Evolutionary conservation across 169 alveolate species (phyloP).

Genomic region (Eimeria tenella): DNA sequence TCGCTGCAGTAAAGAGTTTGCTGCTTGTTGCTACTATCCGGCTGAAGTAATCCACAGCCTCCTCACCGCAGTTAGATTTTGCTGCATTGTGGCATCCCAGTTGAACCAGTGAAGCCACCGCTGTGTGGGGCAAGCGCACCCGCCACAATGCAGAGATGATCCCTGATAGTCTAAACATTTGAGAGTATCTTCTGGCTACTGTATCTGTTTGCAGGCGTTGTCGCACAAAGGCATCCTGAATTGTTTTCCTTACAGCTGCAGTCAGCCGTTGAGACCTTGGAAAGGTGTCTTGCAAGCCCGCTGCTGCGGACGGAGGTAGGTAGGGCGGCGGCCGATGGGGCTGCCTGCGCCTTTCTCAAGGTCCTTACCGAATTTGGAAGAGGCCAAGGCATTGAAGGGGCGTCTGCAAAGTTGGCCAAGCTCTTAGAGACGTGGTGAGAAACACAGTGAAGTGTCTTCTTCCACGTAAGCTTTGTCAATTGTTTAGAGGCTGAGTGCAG

Average conservation of each 20-base stretch:
- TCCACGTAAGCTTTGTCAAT: too few species aligned
- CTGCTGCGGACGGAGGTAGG: slow-evolving; percentile 54
- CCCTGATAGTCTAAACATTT: too few species aligned
- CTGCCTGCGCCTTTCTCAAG: slow-evolving; percentile 76
- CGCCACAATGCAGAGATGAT: too few species aligned
- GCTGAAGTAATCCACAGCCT: too few species aligned
- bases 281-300: slow-evolving; percentile 52
- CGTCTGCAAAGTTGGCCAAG: not conserved
- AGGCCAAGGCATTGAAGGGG: not conserved
- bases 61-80: too few species aligned
- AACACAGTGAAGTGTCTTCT: not conserved
- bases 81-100: too few species aligned
- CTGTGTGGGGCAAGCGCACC: too few species aligned
- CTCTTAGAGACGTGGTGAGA: slow-evolving; percentile 63
- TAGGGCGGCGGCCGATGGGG: slow-evolving; percentile 74
- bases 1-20: too few species aligned
- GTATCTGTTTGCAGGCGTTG: slow-evolving; percentile 44
- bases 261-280: slow-evolving; percentile 55
- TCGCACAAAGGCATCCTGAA: slow-evolving; percentile 53
- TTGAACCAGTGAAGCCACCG: too few species aligned
- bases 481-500: not conserved
- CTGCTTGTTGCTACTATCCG: too few species aligned
- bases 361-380: slow-evolving; percentile 2
- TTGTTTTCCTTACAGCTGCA: slow-evolving; percentile 34
- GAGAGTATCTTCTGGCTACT: too few species aligned